Conservation (phyloP, 371 early-diverging fungal species). For the Paraphysoderma sedebokerense region DNA sequence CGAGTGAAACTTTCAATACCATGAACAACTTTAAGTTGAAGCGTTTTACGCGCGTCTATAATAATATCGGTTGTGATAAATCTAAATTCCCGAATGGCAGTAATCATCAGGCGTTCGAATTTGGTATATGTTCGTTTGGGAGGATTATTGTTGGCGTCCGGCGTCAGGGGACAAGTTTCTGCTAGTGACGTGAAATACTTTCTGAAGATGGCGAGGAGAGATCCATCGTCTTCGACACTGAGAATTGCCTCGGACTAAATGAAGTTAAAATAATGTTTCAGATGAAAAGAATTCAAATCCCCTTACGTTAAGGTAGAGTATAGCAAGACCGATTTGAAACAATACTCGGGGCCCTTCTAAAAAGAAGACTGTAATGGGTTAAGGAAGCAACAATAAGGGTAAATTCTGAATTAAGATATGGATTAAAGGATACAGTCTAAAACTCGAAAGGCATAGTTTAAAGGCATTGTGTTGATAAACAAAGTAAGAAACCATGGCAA, state of each 20-base stretch:
- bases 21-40: conserved; percentile 87
- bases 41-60: conserved; percentile 62
- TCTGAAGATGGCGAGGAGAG: conserved; percentile 63
- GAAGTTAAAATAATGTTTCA: too few species aligned
- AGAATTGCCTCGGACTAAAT: conserved; percentile 47
- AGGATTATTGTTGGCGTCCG: too few species aligned
- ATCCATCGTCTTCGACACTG: conserved; percentile 76
- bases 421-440: conserved; percentile 65
- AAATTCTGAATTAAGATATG: too few species aligned
- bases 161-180: too few species aligned
- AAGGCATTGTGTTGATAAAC: conserved; percentile 84
- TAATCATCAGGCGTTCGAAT: conserved; percentile 79
- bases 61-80: conserved; percentile 58
- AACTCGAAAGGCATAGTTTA: conserved; percentile 68
- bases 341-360: conserved; percentile 83
- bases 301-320: conserved; percentile 67
- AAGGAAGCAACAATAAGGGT: too few species aligned
- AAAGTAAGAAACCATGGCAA: conserved; percentile 91
- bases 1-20: conserved; percentile 86
- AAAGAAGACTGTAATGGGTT: conserved; percentile 51
- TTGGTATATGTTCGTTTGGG: conserved; percentile 43
- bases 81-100: conserved; percentile 84
- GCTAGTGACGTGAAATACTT: conserved; percentile 51
- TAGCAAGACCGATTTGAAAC: conserved; percentile 81
- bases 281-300: not conserved